Evolutionary conservation across 345 rosid genomes (phyloP).

Genomic region (Gossypium herbaceum): DNA sequence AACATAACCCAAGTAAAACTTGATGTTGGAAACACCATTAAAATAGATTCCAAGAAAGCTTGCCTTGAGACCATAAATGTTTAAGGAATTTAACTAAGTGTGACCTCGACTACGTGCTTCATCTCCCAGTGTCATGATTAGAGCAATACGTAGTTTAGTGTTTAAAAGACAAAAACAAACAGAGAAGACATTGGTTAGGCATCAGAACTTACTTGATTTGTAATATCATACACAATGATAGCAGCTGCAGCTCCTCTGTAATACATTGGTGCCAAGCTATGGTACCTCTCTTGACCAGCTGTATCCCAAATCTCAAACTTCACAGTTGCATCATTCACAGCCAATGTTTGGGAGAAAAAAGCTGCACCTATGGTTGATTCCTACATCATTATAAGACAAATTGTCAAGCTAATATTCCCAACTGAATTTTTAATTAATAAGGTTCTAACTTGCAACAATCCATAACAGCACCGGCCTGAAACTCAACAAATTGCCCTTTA

Average conservation of each 20-base stretch:
- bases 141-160: background rate
- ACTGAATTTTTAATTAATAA: background rate
- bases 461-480: conserved; percentile 45
- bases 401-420: conserved; percentile 16
- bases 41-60: background rate
- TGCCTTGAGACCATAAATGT: background rate
- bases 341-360: conserved; percentile 89
- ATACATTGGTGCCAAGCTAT: conserved; percentile 98
- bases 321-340: conserved; percentile 84
- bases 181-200: background rate
- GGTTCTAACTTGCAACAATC: background rate
- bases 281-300: conserved; percentile 97
- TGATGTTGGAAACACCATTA: background rate
- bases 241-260: conserved; percentile 98
- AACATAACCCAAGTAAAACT: background rate
- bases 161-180: conserved; percentile 2
- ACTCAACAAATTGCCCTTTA: conserved; percentile 88
- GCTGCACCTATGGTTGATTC: conserved; percentile 99
- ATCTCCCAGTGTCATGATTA: background rate
- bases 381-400: conserved; percentile 30
- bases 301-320: conserved; percentile 99
- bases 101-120: background rate
- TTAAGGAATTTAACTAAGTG: background rate
- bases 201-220: conserved; percentile 57
- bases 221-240: conserved; percentile 80